Base-by-base conservation (phyloP, 352 stramenopile genomes). In the Bremia lactucae region DNA sequence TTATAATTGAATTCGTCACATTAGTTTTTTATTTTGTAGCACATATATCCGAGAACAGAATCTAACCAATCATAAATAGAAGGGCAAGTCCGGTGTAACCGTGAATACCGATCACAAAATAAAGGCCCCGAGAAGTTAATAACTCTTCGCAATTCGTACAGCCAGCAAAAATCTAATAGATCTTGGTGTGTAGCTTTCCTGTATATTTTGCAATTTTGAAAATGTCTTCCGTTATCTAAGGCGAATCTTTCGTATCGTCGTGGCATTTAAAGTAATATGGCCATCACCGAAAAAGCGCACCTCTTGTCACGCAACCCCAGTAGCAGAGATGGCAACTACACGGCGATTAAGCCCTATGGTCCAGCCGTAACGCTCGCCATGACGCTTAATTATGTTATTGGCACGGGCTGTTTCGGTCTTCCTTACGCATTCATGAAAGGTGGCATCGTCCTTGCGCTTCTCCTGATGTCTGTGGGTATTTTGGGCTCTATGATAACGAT, bases 301-400 rank as follows among this genome's bases (percentile, higher is more conserved):
- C 39, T 67, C 41, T 34, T 67, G 9, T 52, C 43, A 16, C 52
- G 43, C 38, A 67, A 46, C 31, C 39, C 61, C 6, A 65, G 56
- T 28, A 39, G 38, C n/a, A 60, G 51, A 31, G 55, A 74, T 31
- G 49, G 45, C 20, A 48, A 48, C n/a, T 49, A 61, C 21, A 62
- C 58, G 49, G 55, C 60, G 37, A 68, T 90, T 25, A 80, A 80
- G 55, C 72, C 79, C 2, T 91, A 88, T 58, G 68, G 74, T 0
- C 62, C 73, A 19, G 52, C 50, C 7, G 69, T 91, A 46, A 72
- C 79, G 41, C 51, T 88, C 31, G 79, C 79, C 39, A 88, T 91
- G 76, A 65, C 73, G 36, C 69, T 91, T 55, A 91, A 91, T 55
- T 91, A 85, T 51, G 70, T 91, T 34, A 87, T 91, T 48, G 79